Evolutionary conservation across 2,329 filamentous ascomycete species (phyloP), one percentile per base, ranked within the genome.

Genomic region (Cercospora sojina): DNA sequence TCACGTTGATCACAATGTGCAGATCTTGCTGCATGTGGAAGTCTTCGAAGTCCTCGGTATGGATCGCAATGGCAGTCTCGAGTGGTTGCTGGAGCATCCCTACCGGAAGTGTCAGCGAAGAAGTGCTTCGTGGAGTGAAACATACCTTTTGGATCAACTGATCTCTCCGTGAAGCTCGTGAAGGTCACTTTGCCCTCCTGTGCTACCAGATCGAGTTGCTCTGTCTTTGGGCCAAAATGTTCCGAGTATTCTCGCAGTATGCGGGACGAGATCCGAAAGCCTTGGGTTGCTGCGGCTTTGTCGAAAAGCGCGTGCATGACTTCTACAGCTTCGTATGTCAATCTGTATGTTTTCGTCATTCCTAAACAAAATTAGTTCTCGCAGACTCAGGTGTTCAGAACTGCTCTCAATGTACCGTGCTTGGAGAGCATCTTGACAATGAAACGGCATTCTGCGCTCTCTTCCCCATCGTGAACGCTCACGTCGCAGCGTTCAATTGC

Each of bases 111-210:
- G 69, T 67, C 12, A 59, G 62, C 18, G 65, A 20, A 35, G 55
- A 43, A 41, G 16, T 10, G 2, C 16, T n/a, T 18, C 20, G 20
- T n/a, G 18, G n/a, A 13, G 18, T 29, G 31, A 20, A 16, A 67
- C 75, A 63, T 77, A 85, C 85, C 84, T 79, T 86, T 88, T 7
- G 89, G 88, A 71, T 88, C 89, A 64, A 88, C 85, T 8, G 90
- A 87, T 79, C 92, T 93, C 76, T 93, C 91, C 0, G 90, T 93
- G 74, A 91, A 93, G 75, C 90, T 93, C 27, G 90, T 91, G 73
- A 94, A 91, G 65, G 91, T 90, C 16, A 91, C 84, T 66, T 85
- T 85, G 9, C 81, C 88, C 56, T 90, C 86, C 62, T 91, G 87
- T 12, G 89, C 88, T 74, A 91, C 90, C 69, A 94, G 89, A 71